Base-by-base conservation (phyloP, 192 early-diverging fungal species). In the Entrophospora sp. region DNA sequence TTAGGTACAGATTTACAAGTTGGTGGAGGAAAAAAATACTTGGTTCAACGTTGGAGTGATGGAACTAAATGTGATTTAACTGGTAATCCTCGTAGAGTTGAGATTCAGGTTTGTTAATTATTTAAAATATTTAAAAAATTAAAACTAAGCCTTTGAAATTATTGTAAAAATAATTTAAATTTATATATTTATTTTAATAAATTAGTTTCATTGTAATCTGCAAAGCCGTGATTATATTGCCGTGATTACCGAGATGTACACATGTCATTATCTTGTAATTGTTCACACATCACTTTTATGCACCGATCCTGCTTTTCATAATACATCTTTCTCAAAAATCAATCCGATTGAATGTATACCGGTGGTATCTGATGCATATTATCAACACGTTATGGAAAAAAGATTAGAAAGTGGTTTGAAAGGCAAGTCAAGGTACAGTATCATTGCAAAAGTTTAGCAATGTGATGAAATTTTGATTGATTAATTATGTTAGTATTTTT, bases 61-160 rank as follows among this genome's bases (percentile, higher is more conserved):
- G 93, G 93, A 24, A 81, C 86, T 34, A 10, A 81, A 12, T 96
- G 93, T 64, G 86, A 91, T 43, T 53, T 88, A 5, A 95, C 86
- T 5, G 77, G 85, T 1, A 72, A 77, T 63, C 82, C 81, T 28
- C 78, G 93, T 36, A 74, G 76, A 2, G 76, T 93, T 14, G 87
- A 93, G 65, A 76, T 96, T 20, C 87, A 89, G 69, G 81, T 83
- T 69, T 34, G 18, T 22, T 48, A 10, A 22, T 24, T 13, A 31
- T 42, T 38, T 13, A 38, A 18, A 49, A 25, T 5, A 24, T 20
- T 22, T 31, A 2, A 31, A 31, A n/a, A 9, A 12, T 44, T 7
- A 20, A 18, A 43, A n/a, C n/a, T n/a, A n/a, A n/a, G n/a, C n/a
- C n/a, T n/a, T n/a, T n/a, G n/a, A n/a, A n/a, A n/a, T n/a, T n/a